Evolutionary conservation across 768 basidiomycete genomes (phyloP), one percentile per base, ranked within the genome.

Genomic region (Termitomyces heimii): DNA sequence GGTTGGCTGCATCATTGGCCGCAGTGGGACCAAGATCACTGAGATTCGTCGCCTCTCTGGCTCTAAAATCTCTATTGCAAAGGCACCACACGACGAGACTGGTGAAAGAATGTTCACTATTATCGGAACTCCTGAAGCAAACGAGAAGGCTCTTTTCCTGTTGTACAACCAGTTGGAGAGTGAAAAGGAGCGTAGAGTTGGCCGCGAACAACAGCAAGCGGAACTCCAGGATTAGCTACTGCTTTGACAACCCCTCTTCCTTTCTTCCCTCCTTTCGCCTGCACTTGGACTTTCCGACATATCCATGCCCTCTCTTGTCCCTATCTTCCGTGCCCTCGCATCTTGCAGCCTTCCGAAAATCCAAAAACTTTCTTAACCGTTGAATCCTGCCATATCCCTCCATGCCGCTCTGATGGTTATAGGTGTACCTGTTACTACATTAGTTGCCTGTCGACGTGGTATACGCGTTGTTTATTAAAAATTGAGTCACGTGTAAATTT

Each of bases 81-180:
- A 99, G 75, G 89, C 92, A 49, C 94, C 97, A n/a, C 97, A 98
- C 68, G 97, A 98, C 66, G 97, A 98, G 67, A 94, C 95, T 42
- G 97, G 96, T 67, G 97, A 99, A 77, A 83, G 97, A 63, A 98
- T 99, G 96, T 99, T 99, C 78, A 94, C 97, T 60, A 98, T 99
- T 70, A 82, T 97, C 47, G 97, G 97, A 55, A 94, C 94, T 13
- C 90, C 93, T 48, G 92, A 94, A 73, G 89, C 92, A 64, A 98
- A 97, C 72, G 96, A 99, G 76, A 96, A 98, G 75, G 97, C 97
- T 2, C 76, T 99, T 57, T 98, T 96, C 80, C 77, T 99, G 59
- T 81, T 99, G 60, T 99, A 98, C 76, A 94, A 96, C 67, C 96
- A 97, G 70, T 78, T 96, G 61, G 95, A 97, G 76, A 94, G 86